Base-by-base conservation (phyloP, 345 rosid species). In the Schrenkiella parvula region DNA sequence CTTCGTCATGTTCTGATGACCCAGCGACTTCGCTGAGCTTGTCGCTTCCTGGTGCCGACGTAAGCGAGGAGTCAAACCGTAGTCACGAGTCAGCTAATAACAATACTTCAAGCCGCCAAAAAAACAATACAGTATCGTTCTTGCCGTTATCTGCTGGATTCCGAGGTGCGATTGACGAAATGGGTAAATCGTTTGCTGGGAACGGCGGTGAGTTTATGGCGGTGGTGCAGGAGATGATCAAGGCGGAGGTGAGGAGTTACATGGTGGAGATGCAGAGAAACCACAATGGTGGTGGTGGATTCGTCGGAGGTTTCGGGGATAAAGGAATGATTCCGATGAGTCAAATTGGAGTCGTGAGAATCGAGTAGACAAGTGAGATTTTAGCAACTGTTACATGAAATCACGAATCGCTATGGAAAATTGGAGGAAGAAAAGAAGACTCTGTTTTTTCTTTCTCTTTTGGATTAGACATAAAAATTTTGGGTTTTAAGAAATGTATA, bases 221-320 rank as follows among this genome's bases (percentile, higher is more conserved):
- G 54, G 87, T 86, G 79, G 80, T 93, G 84, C 96, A 93, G 22
- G 97, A 89, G 75, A 93, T 93, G 95, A 84, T 93, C 51, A 90
- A 74, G 79, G 80, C 21, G 57, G 98, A 93, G 65, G 97, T 93
- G 75, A 87, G 88, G 79, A 88, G 73, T 59, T 93, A 89, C 71
- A 88, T 93, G 96, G 72, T 68, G 51, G 84, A 78, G 72, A 72
- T 82, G 76, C 89, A 83, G 72, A 72, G 66, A 34, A 64, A 57
- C 41, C 51, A 12, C 21, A 48, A 15, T 18, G 26, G n/a, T 31
- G 54, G 61, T 41, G 74, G 70, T 69, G 75, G 66, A 7, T 68
- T 75, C 3, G 81, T 84, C 0, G 81, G 80, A 13, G 89, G 88
- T 44, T 87, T 85, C 47, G 76, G 89, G 74, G 83, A 83, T 71